Base-by-base conservation (phyloP, 106 monocot genomes). In the Dendrobium officinale region DNA sequence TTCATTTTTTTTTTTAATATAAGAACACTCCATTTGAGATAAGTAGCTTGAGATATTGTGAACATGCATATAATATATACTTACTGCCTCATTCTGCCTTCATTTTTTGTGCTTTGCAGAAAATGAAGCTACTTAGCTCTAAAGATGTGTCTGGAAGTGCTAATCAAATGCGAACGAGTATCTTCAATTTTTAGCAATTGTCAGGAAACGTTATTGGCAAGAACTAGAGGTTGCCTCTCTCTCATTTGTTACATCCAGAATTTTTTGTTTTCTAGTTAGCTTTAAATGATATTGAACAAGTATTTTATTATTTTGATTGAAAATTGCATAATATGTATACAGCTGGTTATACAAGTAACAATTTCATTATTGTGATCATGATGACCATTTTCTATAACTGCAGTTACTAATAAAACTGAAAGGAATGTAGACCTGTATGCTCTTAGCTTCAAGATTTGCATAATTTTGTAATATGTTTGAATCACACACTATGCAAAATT, bases 41-140 rank as follows among this genome's bases (percentile, higher is more conserved):
- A 45, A 9, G 9, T 47, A 47, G 9, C 47, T 47, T 47, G 47
- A 8, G 51, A 11, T 51, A 51, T 11, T 51, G 51, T 51, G 51
- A 51, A 13, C 51, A 10, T 51, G 51, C 51, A 10, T 11, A 51
- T 51, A 11, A 51, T 61, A 19, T 61, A 61, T 59, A 59, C 61
- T 66, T 24, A 27, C 64, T 24, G 64, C 64, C 64, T 66, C 64
- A 66, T 24, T 26, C 26, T 66, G 7, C 10, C 7, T 9, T 6
- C 64, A 66, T 66, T 66, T n/a, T 10, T 37, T 70, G 13, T 70
- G 33, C 37, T 76, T 47, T 76, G 76, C 76, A 76, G 76, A 76
- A 76, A 51, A 11, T 76, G 49, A 76, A 76, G 48, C 49, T 26
- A 26, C 76, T 76, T 27, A 76, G 76, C 11, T 76, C 49, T 19